Conservation (phyloP, 2,329 filamentous ascomycete species). For the Ramularia endophylla region DNA sequence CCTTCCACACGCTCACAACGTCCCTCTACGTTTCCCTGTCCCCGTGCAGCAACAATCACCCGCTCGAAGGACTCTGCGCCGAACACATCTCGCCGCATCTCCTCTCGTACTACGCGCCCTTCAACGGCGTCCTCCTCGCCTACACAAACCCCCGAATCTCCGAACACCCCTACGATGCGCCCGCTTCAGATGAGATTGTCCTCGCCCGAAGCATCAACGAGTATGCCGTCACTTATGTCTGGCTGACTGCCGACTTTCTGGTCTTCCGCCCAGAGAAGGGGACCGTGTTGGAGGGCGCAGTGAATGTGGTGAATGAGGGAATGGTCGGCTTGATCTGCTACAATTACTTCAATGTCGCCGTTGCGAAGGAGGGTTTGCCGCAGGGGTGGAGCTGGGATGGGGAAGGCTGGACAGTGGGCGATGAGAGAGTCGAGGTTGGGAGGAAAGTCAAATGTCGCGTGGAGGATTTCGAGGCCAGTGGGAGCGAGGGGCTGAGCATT, state of each 20-base stretch:
- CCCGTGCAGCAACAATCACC: constrained; percentile 62
- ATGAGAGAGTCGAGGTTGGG: constrained; percentile 37
- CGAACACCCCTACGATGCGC: constrained; percentile 32
- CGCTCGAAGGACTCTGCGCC: constrained; percentile 63
- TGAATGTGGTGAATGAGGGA: constrained; percentile 82
- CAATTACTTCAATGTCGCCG: constrained; percentile 85
- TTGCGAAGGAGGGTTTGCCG: constrained; percentile 72
- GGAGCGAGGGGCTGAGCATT: constrained; percentile 17
- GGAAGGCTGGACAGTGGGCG: constrained; percentile 69
- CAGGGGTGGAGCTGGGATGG: constrained; percentile 65
- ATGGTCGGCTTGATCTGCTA: constrained; percentile 86
- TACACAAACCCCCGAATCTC: constrained; percentile 65
- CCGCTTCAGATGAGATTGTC: constrained; percentile 18
- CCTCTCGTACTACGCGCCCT: constrained; percentile 67
- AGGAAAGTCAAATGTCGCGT: constrained; percentile 64
- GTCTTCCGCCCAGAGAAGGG: constrained; percentile 72
- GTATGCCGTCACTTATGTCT: constrained; percentile 79
- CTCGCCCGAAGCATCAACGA: constrained; percentile 59
- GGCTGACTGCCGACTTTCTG: constrained; percentile 81
- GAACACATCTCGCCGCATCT: constrained; percentile 71
- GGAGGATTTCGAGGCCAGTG: constrained; percentile 71
- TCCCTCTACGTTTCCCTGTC: constrained; percentile 75
- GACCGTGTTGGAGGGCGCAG: constrained; percentile 68
- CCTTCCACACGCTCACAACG: constrained; percentile 72
- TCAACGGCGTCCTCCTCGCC: constrained; percentile 67